Evolutionary conservation across 306 rosid genomes (phyloP).

Genomic region (Arachis hypogaea): DNA sequence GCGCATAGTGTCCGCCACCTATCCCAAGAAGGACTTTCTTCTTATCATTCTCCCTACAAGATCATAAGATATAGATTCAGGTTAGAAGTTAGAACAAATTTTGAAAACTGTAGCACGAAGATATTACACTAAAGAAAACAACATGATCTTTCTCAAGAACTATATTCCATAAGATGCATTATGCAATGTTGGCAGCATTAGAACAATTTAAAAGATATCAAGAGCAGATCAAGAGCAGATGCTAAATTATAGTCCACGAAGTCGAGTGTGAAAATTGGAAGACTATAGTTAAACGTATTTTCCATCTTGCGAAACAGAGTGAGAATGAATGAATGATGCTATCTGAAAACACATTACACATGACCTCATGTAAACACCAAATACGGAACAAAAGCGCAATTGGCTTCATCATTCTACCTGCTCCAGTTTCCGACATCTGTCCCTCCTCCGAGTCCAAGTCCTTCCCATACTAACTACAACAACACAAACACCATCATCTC

Average conservation of each 20-base stretch:
- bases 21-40: slow-evolving; percentile 88
- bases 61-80: slow-evolving; percentile 27
- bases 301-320: slow-evolving; percentile 17
- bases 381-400: slow-evolving; percentile 22
- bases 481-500: slow-evolving; percentile 32
- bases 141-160: slow-evolving; percentile 2
- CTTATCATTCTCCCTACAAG: slow-evolving; percentile 64
- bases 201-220: slow-evolving; percentile 2
- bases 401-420: slow-evolving; percentile 51
- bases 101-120: not conserved
- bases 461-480: slow-evolving; percentile 87
- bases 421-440: slow-evolving; percentile 85
- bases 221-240: slow-evolving; percentile 18
- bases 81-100: slow-evolving; percentile 20
- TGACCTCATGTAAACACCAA: slow-evolving; percentile 14
- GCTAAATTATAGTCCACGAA: slow-evolving; percentile 16
- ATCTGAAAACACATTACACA: not conserved
- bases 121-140: slow-evolving; percentile 14
- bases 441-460: slow-evolving; percentile 95
- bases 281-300: slow-evolving; percentile 16
- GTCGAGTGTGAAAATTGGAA: slow-evolving; percentile 6
- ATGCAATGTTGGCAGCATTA: slow-evolving; percentile 7
- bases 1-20: slow-evolving; percentile 96
- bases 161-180: not conserved
- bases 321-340: not conserved